Conservation (phyloP, 176 grass and related monocot genomes). For the Elaeis guineensis region DNA sequence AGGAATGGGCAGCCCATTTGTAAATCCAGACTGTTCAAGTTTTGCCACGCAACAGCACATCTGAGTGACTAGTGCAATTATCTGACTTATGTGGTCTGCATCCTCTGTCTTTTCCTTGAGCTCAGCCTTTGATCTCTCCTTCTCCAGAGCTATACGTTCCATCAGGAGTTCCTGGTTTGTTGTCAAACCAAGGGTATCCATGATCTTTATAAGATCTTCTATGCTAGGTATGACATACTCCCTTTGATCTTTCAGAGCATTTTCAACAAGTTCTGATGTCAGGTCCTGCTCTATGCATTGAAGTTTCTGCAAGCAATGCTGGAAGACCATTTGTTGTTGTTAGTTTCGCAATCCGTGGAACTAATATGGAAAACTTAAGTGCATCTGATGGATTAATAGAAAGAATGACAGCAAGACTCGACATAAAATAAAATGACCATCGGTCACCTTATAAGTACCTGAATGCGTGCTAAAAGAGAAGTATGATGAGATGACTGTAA, state of each 20-base stretch:
- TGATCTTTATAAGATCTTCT: constrained; percentile 40
- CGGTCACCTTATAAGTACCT: constrained; percentile 16
- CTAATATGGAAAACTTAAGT: neutral
- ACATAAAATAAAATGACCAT: too few relatives aligned
- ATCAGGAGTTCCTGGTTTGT: constrained; percentile 35
- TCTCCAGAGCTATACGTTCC: constrained; percentile 39
- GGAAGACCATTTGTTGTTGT: constrained; percentile 4
- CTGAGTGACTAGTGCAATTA: constrained; percentile 25
- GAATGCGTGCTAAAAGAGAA: constrained; percentile 23
- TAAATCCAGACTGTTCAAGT: constrained; percentile 31
- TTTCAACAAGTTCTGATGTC: constrained; percentile 20
- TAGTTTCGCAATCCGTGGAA: neutral
- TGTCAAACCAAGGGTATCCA: constrained; percentile 27
- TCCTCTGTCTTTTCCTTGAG: constrained; percentile 25
- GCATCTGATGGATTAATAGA: too few relatives aligned
- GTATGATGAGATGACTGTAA: constrained; percentile 30
- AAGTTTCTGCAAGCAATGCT: constrained; percentile 30
- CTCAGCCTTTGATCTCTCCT: constrained; percentile 31
- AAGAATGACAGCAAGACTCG: too few relatives aligned
- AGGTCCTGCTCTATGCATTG: constrained; percentile 20
- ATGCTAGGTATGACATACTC: constrained; percentile 26
- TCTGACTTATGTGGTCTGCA: constrained; percentile 22
- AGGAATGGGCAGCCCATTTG: constrained; percentile 30
- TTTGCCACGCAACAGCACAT: constrained; percentile 32
- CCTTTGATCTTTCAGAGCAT: constrained; percentile 33